Evolutionary conservation across 371 early-diverging fungal genomes (phyloP).

Genomic region (Rhizopus microsporus): DNA sequence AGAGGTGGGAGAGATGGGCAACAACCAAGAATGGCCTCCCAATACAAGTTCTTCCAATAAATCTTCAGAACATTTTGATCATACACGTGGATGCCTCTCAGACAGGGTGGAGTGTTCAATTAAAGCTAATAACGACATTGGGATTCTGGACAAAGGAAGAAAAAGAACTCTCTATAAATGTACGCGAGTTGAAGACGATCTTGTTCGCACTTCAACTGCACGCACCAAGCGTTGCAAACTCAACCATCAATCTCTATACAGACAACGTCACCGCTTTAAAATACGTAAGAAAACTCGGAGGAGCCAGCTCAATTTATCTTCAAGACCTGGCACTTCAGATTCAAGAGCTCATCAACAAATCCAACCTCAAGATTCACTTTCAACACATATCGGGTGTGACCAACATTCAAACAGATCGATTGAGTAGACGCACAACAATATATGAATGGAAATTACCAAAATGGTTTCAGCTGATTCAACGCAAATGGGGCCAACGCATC

Average conservation of each 20-base stretch:
- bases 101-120: slow-evolving; percentile 13
- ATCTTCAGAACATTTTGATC: background rate
- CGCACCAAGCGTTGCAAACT: background rate
- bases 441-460: slow-evolving; percentile 2
- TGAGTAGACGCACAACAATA: slow-evolving; percentile 3
- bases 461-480: slow-evolving; percentile 1
- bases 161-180: slow-evolving; percentile 9
- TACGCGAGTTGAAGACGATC: slow-evolving; percentile 17
- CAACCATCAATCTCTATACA: slow-evolving; percentile 3
- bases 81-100: slow-evolving; percentile 11
- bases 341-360: slow-evolving; percentile 5
- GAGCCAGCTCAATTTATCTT: slow-evolving; percentile 4
- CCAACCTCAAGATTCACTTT: slow-evolving; percentile 1
- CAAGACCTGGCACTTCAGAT: slow-evolving; percentile 16
- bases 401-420: slow-evolving; percentile 10
- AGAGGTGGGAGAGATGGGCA: slow-evolving; percentile 3
- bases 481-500: slow-evolving; percentile 3
- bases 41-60: background rate
- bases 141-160: slow-evolving; percentile 12
- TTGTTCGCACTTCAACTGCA: slow-evolving; percentile 9
- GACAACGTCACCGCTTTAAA: slow-evolving; percentile 23
- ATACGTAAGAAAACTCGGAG: slow-evolving; percentile 10
- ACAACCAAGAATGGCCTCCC: slow-evolving; percentile 9
- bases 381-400: slow-evolving; percentile 5
- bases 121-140: background rate